These are phyloP conservation scores for Acanthamoeba quina DNA, from an alignment of 208 protist species.

Conservation along the genomic window DNA sequence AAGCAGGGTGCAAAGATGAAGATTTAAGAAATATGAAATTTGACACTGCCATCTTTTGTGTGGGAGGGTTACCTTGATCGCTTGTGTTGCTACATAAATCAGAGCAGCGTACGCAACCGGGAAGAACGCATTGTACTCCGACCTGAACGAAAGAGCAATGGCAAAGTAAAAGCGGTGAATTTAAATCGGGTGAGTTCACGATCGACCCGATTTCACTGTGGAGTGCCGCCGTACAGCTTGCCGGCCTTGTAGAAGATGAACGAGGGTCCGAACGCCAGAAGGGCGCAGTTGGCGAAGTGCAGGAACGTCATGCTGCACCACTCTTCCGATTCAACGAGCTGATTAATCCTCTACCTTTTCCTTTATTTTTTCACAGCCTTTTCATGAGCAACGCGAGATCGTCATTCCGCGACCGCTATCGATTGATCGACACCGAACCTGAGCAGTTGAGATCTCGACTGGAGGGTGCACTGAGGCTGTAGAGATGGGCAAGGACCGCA, in stretches of 20 bases:
- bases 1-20: background rate
- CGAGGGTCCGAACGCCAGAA: constrained; percentile 52
- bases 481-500: background rate
- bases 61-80: background rate
- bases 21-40: background rate
- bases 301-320: constrained; percentile 59
- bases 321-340: background rate
- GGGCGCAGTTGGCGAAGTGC: constrained; percentile 66
- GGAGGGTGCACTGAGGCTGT: background rate
- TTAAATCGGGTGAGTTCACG: background rate
- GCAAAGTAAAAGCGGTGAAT: background rate
- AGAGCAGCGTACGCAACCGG: constrained; percentile 18
- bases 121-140: constrained; percentile 51
- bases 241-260: constrained; percentile 69
- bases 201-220: background rate
- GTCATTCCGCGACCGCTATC: background rate
- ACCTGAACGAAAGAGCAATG: no score
- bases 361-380: background rate
- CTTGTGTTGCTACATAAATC: constrained; percentile 61
- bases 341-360: background rate
- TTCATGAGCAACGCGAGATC: background rate
- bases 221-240: constrained; percentile 4
- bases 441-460: background rate
- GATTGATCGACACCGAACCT: background rate
- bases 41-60: background rate